Evolutionary conservation across 2,329 filamentous ascomycete genomes (phyloP).

Genomic region (Curvularia sp.): DNA sequence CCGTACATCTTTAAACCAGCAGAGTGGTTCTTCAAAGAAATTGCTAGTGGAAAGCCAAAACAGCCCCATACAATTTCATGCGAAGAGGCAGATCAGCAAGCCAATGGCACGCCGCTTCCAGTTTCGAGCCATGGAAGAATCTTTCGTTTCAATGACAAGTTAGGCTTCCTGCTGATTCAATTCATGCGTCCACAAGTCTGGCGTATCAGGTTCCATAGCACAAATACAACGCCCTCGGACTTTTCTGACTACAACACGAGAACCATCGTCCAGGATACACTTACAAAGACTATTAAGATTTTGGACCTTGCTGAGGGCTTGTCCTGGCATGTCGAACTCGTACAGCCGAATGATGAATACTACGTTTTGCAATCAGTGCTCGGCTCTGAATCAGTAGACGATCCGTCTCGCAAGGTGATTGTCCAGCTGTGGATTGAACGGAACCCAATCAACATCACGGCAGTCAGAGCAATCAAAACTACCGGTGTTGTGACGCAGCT

Average conservation of each 20-base stretch:
- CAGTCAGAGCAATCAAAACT: not conserved
- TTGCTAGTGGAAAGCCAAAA: not conserved
- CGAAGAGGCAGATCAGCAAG: not conserved
- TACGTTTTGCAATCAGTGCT: not conserved
- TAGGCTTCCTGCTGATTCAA: not conserved
- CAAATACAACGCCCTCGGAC: not conserved
- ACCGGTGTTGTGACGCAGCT: not conserved
- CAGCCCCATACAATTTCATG: not conserved
- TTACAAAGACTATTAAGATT: not conserved
- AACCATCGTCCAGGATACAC: not conserved
- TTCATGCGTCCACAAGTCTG: slow-evolving; percentile 1
- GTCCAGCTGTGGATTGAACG: not conserved
- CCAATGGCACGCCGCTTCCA: not conserved
- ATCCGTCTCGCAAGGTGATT: not conserved
- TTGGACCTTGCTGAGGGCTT: not conserved
- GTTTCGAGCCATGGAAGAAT: not conserved
- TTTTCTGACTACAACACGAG: not conserved
- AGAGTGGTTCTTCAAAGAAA: not conserved
- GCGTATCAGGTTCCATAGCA: not conserved
- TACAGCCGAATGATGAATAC: not conserved
- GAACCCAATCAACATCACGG: not conserved
- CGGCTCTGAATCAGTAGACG: not conserved
- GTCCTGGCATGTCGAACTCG: not conserved
- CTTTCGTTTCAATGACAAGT: not conserved
- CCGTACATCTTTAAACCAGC: not conserved